A percentile compares a stretch with the other conserved stretches of the same genome.
phyloP scores from a whole-genome alignment of 108 stramenopile genomes.

The Skeletonema menzelii region DNA sequence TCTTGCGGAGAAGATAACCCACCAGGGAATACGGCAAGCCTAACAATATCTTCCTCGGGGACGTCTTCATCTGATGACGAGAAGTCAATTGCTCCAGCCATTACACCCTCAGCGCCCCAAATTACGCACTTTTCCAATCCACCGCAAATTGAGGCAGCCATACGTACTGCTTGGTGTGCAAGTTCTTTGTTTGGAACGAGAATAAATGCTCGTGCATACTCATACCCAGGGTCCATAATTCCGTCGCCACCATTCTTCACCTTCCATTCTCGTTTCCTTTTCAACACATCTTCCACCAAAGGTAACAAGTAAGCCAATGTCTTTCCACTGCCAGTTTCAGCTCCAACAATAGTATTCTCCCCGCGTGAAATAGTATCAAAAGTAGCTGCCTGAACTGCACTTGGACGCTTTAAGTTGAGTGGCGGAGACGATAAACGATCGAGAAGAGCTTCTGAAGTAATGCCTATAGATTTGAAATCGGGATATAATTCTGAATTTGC shows the following conservation, averaged over 20 bases:
- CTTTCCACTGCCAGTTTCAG: conserved; percentile 96
- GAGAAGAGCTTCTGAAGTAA: conserved; percentile 65
- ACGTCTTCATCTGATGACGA: conserved; percentile 16
- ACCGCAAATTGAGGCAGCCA: conserved; percentile 77
- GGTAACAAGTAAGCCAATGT: conserved; percentile 96
- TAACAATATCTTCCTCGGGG: conserved; percentile 55
- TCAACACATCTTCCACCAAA: conserved; percentile 74
- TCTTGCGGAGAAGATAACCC: conserved; percentile 71
- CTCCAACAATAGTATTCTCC: conserved; percentile 77
- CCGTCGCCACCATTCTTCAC: conserved; percentile 4
- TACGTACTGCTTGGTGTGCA: conserved; percentile 83
- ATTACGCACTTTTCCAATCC: conserved; percentile 46
- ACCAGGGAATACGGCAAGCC: conserved; percentile 83
- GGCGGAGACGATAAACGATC: conserved; percentile 50
- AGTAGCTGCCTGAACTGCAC: conserved; percentile 73
- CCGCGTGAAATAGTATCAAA: conserved; percentile 50
- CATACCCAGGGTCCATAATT: conserved; percentile 55
- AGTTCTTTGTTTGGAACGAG: conserved; percentile 91
- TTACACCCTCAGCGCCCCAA: conserved; percentile 33
- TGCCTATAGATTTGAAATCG: conserved; percentile 69
- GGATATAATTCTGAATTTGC: conserved; percentile 32
- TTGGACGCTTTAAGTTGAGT: conserved; percentile 54
- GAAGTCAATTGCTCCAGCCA: conserved; percentile 12
- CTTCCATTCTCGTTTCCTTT: conserved; percentile 55
- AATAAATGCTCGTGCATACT: conserved; percentile 79